Evolutionary conservation across 257 asterid species (phyloP), one percentile per base, ranked within the genome.

Genomic region (Apocynum venetum): DNA sequence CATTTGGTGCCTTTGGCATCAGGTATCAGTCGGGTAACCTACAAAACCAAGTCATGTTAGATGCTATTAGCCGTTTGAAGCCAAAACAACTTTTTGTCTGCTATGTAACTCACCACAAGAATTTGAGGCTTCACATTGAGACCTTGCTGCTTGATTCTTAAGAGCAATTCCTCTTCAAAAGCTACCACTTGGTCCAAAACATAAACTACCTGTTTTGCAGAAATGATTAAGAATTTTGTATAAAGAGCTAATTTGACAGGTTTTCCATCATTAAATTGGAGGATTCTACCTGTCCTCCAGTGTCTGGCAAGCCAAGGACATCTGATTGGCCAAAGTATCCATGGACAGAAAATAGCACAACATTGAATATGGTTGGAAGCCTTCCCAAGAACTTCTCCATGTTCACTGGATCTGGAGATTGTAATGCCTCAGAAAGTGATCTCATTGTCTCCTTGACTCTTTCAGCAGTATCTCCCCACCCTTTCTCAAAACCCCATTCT

Each of bases 261-360:
- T 35, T 40, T 52, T 55, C 40, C 43, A 48, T 69, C 65, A 8
- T n/a, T 47, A 31, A 68, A 61, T 38, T 77, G 15, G 60, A 44
- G 60, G 12, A 46, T 25, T 46, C 14, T 73, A 93, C 98, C 96
- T 94, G 98, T 14, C 97, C 98, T 67, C 98, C 97, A 5, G 97
- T 94, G 86, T 94, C 98, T 10, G 98, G 98, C 85, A 94, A 83
- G 76, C 98, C 97, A 74, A 94, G 97, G 63, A 94, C 98, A 74
- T 89, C 89, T 0, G 92, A 83, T 81, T 94, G 97, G 56, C 98
- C 98, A 79, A 94, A 91, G 85, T 91, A 94, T 71, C 97, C 98
- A 41, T 92, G 98, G 14, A 91, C 86, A 41, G 97, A 92, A 75
- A 94, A 91, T 6, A 94, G 84, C 14, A 94, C 97, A 49, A 94